Percentiles rank a stretch among this genome's conserved stretches.
Evolutionary conservation across 108 stramenopile species (phyloP).

Genomic region (Asterionellopsis glacialis): DNA sequence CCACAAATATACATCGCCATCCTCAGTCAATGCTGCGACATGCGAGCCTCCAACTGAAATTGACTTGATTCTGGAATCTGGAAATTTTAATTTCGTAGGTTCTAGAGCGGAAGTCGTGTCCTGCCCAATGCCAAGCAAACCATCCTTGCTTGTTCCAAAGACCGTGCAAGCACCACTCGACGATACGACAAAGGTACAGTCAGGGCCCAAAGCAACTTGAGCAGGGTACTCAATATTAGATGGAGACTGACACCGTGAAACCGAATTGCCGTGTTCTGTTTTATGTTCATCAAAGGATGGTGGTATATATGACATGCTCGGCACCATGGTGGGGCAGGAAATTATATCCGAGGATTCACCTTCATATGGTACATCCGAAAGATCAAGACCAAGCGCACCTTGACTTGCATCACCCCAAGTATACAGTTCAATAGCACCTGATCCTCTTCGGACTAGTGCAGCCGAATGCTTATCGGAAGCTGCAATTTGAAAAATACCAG

Average conservation of each 20-base stretch:
- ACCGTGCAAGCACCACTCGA: slow-evolving; percentile 52
- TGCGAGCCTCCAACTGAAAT: slow-evolving; percentile 59
- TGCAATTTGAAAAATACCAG: slow-evolving; percentile 73
- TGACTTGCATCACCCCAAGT: slow-evolving; percentile 75
- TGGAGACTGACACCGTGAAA: too few relatives aligned
- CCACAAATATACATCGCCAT: slow-evolving; percentile 52
- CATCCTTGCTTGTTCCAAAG: slow-evolving; percentile 65
- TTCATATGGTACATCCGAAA: slow-evolving; percentile 9
- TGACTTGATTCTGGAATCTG: slow-evolving; percentile 29
- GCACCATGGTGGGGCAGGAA: slow-evolving; percentile 29
- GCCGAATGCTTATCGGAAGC: slow-evolving; percentile 74
- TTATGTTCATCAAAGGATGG: slow-evolving; percentile 6
- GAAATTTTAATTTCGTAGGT: slow-evolving; percentile 47
- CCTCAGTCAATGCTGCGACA: slow-evolving; percentile 39
- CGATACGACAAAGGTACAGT: slow-evolving; percentile 64
- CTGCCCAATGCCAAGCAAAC: slow-evolving; percentile 57
- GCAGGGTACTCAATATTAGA: slow-evolving; percentile 31
- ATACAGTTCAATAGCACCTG: slow-evolving; percentile 69
- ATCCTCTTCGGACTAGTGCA: slow-evolving; percentile 67
- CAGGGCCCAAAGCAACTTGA: slow-evolving; percentile 58
- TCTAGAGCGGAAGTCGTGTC: slow-evolving; percentile 17
- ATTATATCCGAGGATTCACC: slow-evolving; percentile 20
- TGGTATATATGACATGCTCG: slow-evolving; percentile 21
- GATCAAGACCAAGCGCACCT: slow-evolving; percentile 46
- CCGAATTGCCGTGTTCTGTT: slow-evolving; percentile 2